Conservation (phyloP, 2,329 filamentous ascomycete genomes). For the Balansia obtecta region DNA sequence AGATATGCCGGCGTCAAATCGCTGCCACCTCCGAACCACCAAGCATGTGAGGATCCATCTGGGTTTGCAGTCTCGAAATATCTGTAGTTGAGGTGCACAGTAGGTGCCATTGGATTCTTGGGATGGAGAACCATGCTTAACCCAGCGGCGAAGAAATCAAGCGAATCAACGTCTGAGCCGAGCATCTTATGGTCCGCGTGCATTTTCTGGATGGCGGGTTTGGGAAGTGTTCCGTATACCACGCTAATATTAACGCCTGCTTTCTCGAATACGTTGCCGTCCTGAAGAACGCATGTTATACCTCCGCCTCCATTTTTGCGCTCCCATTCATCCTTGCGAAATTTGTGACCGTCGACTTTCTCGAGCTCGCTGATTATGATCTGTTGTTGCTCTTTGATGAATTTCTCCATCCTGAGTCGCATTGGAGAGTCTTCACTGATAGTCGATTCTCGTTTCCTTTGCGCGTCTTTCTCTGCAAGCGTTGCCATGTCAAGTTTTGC, state of each 20-base stretch:
- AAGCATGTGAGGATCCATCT: constrained; percentile 69
- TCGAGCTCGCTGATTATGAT: constrained; percentile 77
- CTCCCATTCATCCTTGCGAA: constrained; percentile 76
- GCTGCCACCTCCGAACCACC: constrained; percentile 97
- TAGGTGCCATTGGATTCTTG: constrained; percentile 90
- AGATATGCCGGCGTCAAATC: constrained; percentile 89
- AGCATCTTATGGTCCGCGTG: constrained; percentile 88
- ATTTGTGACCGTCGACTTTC: constrained; percentile 69
- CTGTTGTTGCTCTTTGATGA: constrained; percentile 87
- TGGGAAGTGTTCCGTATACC: constrained; percentile 83
- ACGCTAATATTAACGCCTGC: constrained; percentile 90
- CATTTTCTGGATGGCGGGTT: constrained; percentile 85
- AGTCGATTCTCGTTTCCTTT: constrained; percentile 57
- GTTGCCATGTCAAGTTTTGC: constrained; percentile 48
- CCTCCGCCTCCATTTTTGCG: constrained; percentile 84
- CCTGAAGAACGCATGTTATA: constrained; percentile 87
- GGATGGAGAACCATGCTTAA: constrained; percentile 90
- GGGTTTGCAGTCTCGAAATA: constrained; percentile 94
- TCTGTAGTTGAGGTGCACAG: constrained; percentile 94
- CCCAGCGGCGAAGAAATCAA: constrained; percentile 93
- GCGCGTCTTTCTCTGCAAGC: constrained; percentile 74
- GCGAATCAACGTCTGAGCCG: constrained; percentile 60
- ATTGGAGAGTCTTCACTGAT: constrained; percentile 75
- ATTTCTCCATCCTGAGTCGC: constrained; percentile 93
- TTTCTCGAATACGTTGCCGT: constrained; percentile 96